Conservation (phyloP, 2,329 filamentous ascomycete species). For the Sporothrix schenckii region DNA sequence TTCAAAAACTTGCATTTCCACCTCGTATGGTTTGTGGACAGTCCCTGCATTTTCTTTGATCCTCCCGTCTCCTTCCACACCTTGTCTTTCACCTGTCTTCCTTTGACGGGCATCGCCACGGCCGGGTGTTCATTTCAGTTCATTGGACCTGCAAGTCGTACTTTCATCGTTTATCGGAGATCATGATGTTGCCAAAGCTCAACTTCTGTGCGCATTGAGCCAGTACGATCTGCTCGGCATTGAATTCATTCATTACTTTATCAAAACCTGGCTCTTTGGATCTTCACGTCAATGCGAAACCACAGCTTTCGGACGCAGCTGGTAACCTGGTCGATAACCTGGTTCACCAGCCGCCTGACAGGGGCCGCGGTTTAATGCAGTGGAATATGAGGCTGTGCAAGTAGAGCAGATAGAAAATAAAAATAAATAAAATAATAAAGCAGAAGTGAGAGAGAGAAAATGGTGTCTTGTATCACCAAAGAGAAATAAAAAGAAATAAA, state of each 20-base stretch:
- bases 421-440: neutral
- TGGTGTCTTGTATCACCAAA: neutral
- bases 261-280: no score
- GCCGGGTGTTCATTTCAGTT: constrained; percentile 12
- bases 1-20: neutral
- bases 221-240: neutral
- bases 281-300: neutral
- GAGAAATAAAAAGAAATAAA: neutral
- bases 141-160: neutral
- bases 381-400: no score
- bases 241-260: neutral
- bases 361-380: constrained; percentile 12
- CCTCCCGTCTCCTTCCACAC: neutral
- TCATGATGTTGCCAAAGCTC: constrained; percentile 1
- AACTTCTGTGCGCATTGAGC: neutral
- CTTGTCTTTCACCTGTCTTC: neutral
- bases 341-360: neutral
- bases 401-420: no score
- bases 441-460: no score
- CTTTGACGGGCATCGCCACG: neutral
- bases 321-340: neutral
- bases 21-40: neutral
- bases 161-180: neutral
- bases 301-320: no score
- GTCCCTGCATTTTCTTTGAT: neutral